Percentiles rank a stretch among this genome's conserved stretches.
Conservation (phyloP, 495 filamentous ascomycete genomes). For the Collariella sp. region DNA sequence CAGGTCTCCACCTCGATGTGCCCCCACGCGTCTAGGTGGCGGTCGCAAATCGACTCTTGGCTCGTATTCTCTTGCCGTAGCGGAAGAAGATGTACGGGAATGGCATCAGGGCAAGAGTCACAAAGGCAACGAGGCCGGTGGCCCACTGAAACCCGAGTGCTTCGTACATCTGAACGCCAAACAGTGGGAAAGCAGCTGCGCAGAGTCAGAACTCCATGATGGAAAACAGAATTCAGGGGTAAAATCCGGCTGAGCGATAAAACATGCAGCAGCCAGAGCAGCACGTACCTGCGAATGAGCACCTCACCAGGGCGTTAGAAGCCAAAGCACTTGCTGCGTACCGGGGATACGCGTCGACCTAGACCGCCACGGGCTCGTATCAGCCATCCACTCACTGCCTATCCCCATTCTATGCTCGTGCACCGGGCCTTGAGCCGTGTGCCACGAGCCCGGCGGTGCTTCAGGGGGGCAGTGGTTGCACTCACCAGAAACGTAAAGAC, state of each 20-base stretch:
- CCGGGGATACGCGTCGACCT: slow-evolving; percentile 81
- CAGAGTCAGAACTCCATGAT: slow-evolving; percentile 2
- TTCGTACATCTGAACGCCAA: slow-evolving; percentile 53
- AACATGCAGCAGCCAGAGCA: slow-evolving; percentile 37
- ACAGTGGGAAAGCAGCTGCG: slow-evolving; percentile 43
- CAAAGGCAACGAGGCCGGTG: slow-evolving; percentile 55
- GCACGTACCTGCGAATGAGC: slow-evolving; percentile 73
- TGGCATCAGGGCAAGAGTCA: slow-evolving; percentile 61
- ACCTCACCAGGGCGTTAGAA: slow-evolving; percentile 78
- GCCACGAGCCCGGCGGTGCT: slow-evolving; percentile 10
- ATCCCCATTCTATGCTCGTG: slow-evolving; percentile 15
- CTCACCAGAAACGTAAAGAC: slow-evolving; percentile 80
- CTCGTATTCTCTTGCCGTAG: slow-evolving; percentile 49
- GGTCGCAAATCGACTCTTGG: slow-evolving; percentile 40
- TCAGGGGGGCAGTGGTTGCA: slow-evolving; percentile 10
- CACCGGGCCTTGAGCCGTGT: slow-evolving; percentile 1
- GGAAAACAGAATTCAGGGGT: slow-evolving; percentile 10
- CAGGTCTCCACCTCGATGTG: not conserved
- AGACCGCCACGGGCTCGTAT: slow-evolving; percentile 16
- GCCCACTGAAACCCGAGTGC: slow-evolving; percentile 66
- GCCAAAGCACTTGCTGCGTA: slow-evolving; percentile 86
- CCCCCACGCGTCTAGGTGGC: slow-evolving; percentile 11
- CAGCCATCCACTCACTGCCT: slow-evolving; percentile 21
- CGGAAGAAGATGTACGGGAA: slow-evolving; percentile 64
- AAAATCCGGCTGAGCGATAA: slow-evolving; percentile 42